Conservation (phyloP, 1,139 yeast genomes). For the Magnusiomyces magnusii region DNA sequence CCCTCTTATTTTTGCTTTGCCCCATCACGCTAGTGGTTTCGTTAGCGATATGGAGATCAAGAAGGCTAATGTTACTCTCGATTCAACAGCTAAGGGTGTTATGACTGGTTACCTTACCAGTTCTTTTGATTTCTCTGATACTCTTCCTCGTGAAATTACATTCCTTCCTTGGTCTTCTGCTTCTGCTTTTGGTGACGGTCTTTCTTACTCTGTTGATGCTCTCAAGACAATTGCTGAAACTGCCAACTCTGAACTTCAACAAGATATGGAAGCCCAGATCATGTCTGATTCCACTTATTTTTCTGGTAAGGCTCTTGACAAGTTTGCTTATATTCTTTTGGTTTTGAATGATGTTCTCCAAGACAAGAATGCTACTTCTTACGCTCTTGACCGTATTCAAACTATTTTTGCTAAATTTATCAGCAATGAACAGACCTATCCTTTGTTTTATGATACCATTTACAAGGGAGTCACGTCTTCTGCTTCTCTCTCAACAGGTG, state of each 20-base stretch:
- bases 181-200: constrained; percentile 35
- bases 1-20: constrained; percentile 57
- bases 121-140: constrained; percentile 44
- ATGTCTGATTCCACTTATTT: constrained; percentile 45
- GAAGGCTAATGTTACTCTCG: constrained; percentile 50
- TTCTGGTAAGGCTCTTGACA: constrained; percentile 59
- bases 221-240: constrained; percentile 45
- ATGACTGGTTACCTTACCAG: constrained; percentile 55
- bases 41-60: constrained; percentile 51
- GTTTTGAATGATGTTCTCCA: constrained; percentile 41
- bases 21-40: constrained; percentile 60
- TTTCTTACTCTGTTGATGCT: constrained; percentile 56
- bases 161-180: constrained; percentile 54
- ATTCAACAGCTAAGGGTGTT: constrained; percentile 58
- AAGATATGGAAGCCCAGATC: constrained; percentile 48
- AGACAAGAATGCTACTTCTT: constrained; percentile 16
- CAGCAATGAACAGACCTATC: constrained; percentile 46
- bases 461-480: constrained; percentile 61
- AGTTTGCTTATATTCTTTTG: constrained; percentile 61
- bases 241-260: constrained; percentile 54
- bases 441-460: constrained; percentile 59
- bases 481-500: constrained; percentile 35
- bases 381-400: constrained; percentile 44
- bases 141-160: constrained; percentile 42
- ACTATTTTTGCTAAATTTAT: constrained; percentile 46